Evolutionary conservation across 768 basidiomycete species (phyloP).

Genomic region (Suillus occidentalis): DNA sequence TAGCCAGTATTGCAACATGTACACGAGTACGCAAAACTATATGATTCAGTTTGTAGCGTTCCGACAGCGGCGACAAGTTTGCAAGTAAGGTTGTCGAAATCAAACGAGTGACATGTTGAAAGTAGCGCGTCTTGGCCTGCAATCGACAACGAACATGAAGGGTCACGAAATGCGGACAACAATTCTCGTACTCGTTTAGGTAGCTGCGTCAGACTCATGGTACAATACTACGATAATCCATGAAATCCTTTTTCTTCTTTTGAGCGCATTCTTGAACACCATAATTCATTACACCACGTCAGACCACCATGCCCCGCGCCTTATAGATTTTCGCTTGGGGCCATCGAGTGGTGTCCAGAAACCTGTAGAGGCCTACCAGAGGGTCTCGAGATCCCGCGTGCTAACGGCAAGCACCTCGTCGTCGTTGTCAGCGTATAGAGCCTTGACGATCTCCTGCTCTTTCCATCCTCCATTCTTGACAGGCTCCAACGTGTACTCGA

Average conservation of each 20-base stretch:
- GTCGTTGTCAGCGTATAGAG: constrained; percentile 33
- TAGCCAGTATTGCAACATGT: not conserved
- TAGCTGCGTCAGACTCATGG: not conserved
- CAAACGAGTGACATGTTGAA: not conserved
- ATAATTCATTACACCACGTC: not conserved
- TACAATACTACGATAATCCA: not conserved
- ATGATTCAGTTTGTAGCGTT: not conserved
- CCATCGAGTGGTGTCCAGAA: not conserved
- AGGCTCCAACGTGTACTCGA: constrained; percentile 81
- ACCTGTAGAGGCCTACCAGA: constrained; percentile 8
- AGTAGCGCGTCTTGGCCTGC: not conserved
- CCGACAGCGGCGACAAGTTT: not conserved
- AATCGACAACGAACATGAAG: not conserved
- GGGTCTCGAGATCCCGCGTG: constrained; percentile 28
- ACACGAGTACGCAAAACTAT: not conserved
- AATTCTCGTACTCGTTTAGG: not conserved
- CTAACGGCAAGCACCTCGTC: constrained; percentile 29
- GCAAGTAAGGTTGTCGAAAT: not conserved
- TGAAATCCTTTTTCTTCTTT: not conserved
- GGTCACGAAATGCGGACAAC: not conserved
- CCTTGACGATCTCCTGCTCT: constrained; percentile 38
- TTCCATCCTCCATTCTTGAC: constrained; percentile 36
- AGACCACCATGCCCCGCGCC: not conserved
- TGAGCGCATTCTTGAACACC: not conserved
- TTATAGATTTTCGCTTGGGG: not conserved